Base-by-base conservation (phyloP, 768 basidiomycete genomes). In the Trametes meyenii region DNA sequence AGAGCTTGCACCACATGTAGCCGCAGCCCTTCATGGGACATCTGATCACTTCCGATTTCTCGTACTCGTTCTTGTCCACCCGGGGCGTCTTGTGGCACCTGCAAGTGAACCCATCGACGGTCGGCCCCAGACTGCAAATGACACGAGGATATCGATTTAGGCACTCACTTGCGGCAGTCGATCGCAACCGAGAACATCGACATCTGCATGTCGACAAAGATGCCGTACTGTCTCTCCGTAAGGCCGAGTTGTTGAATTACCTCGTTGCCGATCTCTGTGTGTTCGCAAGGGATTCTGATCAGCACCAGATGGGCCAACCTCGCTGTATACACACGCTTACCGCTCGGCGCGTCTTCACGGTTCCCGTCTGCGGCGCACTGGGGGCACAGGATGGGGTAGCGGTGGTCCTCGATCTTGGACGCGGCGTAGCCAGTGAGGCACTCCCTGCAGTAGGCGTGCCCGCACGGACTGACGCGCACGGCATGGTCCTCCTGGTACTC, bases 331-430 rank as follows among this genome's bases (percentile, higher is more conserved):
- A 63, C 66, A 53, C 26, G n/a, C 29, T 33, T 3, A 78, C 79
- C 73, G 46, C 72, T 70, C 17, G 74, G 74, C 16, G 69, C 66
- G 14, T 36, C 13, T 16, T 3, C 7, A 10, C 63, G 35, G 12
- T 60, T 58, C 12, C 63, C 66, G 33, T 72, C 68, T 14, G 75
- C 69, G 14, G 75, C 71, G 61, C 88, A 90, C 35, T 79, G 66
- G 1, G 88, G 88, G 70, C 88, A 89, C 14, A 81, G 67, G 33
- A 89, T 82, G 4, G 88, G 88, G 50, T 80, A 88, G 11, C 78
- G 78, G 54, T 78, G 78, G 36, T 85, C 83, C 16, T 75, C 73
- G 19, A 89, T 74, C 70, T 81, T 81, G 5, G 78, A 73, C 35
- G 65, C 65, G 13, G 82, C 72, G 53, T 82, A 79, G 4, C 61